phyloP scores from a whole-genome alignment of 331 rosid genomes.

The Pyracantha coccinea region DNA sequence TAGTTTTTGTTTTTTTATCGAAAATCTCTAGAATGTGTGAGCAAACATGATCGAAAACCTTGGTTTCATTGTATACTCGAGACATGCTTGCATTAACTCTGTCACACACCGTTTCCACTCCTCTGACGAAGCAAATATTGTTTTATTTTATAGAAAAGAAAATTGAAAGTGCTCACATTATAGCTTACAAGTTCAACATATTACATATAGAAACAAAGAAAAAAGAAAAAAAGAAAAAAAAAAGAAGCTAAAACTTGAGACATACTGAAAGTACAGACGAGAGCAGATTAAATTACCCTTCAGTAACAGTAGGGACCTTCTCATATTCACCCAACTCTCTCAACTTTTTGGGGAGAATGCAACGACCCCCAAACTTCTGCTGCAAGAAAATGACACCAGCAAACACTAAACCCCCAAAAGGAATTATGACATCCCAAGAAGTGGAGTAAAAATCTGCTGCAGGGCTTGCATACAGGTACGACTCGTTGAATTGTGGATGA shows the following conservation, averaged over 20 bases:
- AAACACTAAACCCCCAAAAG: conserved; percentile 36
- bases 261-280: neutral
- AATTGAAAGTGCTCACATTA: neutral
- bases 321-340: conserved; percentile 15
- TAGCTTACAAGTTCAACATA: neutral
- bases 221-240: neutral
- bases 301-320: conserved; percentile 20
- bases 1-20: neutral
- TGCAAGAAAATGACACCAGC: conserved; percentile 45
- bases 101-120: too few species aligned
- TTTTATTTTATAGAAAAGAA: neutral
- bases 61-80: too few species aligned
- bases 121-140: neutral
- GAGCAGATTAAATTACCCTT: neutral
- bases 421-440: conserved; percentile 46
- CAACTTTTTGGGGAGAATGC: conserved; percentile 33
- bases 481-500: neutral
- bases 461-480: conserved; percentile 36
- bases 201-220: neutral
- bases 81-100: too few species aligned
- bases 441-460: conserved; percentile 43
- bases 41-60: too few species aligned
- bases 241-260: neutral
- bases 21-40: neutral
- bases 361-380: conserved; percentile 47